Evolutionary conservation across 371 early-diverging fungal genomes (phyloP).

Genomic region (Mortierella sp.): DNA sequence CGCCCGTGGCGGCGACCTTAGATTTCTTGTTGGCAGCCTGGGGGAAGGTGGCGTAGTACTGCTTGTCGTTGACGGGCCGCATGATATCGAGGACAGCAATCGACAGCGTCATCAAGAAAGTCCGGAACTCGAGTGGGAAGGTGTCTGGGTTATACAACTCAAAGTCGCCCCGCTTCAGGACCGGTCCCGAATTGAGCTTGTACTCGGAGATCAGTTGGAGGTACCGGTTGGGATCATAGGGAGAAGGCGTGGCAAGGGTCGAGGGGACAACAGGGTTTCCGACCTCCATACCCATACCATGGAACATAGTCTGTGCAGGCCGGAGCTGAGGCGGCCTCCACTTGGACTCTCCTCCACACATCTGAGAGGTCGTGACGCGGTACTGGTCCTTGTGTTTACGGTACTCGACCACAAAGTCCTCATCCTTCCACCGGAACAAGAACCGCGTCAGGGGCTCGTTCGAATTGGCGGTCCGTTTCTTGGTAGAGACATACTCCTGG

Average conservation of each 20-base stretch:
- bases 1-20: slow-evolving; percentile 3
- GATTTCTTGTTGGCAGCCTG: not conserved
- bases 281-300: slow-evolving; percentile 34
- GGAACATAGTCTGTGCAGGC: slow-evolving; percentile 28
- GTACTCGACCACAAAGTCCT: slow-evolving; percentile 49
- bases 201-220: slow-evolving; percentile 42
- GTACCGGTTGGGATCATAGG: slow-evolving; percentile 40
- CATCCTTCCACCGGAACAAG: slow-evolving; percentile 52
- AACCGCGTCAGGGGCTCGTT: slow-evolving; percentile 38
- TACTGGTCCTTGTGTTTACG: slow-evolving; percentile 53
- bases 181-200: slow-evolving; percentile 45
- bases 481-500: slow-evolving; percentile 32
- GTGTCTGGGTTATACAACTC: slow-evolving; percentile 52
- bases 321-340: slow-evolving; percentile 37
- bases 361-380: slow-evolving; percentile 40
- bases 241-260: slow-evolving; percentile 33
- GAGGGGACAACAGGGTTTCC: slow-evolving; percentile 11
- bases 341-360: slow-evolving; percentile 54
- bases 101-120: slow-evolving; percentile 33
- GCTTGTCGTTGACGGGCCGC: slow-evolving; percentile 44
- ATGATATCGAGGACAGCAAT: slow-evolving; percentile 35
- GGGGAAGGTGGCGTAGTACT: slow-evolving; percentile 34
- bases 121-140: slow-evolving; percentile 41
- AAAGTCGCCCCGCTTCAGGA: slow-evolving; percentile 42
- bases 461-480: slow-evolving; percentile 31